Conservation (phyloP, 306 rosid species). For the Prunus mongolica region DNA sequence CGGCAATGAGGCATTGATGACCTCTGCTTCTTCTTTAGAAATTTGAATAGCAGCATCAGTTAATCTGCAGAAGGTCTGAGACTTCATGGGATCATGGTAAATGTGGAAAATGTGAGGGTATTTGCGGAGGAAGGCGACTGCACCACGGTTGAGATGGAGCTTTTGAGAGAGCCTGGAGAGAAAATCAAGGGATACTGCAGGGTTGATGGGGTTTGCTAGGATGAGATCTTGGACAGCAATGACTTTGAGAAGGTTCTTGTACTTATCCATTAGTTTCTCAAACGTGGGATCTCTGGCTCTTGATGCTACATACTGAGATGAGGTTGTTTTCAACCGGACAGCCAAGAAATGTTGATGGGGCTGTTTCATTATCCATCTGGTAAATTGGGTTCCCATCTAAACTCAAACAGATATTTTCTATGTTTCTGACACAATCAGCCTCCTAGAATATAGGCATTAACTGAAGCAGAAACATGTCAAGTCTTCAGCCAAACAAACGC, state of each 20-base stretch:
- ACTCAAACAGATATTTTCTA: not conserved
- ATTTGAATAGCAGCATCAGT: constrained; percentile 56
- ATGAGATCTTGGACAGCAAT: constrained; percentile 78
- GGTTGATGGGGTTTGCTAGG: constrained; percentile 66
- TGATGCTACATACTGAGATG: constrained; percentile 62
- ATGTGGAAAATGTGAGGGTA: constrained; percentile 75
- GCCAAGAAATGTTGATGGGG: constrained; percentile 13
- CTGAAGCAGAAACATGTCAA: constrained; percentile 2
- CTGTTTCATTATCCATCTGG: constrained; percentile 33
- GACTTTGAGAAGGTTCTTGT: constrained; percentile 77
- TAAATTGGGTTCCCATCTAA: constrained; percentile 29
- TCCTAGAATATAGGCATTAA: not conserved
- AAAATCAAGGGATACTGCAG: constrained; percentile 62
- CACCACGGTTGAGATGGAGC: constrained; percentile 81
- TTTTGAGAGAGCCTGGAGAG: constrained; percentile 76
- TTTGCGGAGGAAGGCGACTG: constrained; percentile 71
- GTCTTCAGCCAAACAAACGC: constrained; percentile 12
- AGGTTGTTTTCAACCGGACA: constrained; percentile 59
- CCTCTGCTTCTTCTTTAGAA: constrained; percentile 47
- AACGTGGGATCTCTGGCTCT: constrained; percentile 87
- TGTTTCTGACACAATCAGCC: not conserved
- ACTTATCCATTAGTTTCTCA: constrained; percentile 87
- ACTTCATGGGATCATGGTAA: constrained; percentile 62
- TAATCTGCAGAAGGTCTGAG: constrained; percentile 58
- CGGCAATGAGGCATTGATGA: constrained; percentile 55